Evolutionary conservation across 2,329 filamentous ascomycete genomes (phyloP).

Genomic region (Nemania diffusa): DNA sequence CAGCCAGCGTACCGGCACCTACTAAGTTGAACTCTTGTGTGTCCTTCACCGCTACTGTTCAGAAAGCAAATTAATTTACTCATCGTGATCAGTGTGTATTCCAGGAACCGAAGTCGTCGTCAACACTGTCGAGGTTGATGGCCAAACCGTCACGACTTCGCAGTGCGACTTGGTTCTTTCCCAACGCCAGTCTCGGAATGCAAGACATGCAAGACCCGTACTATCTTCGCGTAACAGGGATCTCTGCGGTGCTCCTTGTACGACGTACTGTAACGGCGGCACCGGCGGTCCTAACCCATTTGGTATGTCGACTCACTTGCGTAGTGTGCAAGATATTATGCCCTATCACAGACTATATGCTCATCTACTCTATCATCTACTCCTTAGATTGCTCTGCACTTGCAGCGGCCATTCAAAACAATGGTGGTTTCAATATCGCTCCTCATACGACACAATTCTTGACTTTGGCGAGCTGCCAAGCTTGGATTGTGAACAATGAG

Average conservation of each 20-base stretch:
- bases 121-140: neutral
- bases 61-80: neutral
- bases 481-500: neutral
- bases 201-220: neutral
- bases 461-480: neutral
- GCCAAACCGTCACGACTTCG: neutral
- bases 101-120: neutral
- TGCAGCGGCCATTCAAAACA: neutral
- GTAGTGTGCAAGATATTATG: neutral
- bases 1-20: neutral
- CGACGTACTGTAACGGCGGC: neutral
- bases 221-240: neutral
- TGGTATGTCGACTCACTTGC: neutral
- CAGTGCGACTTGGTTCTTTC: constrained; percentile 1
- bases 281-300: neutral
- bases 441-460: neutral
- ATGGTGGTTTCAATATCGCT: neutral
- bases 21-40: neutral
- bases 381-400: neutral
- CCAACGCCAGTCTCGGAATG: neutral
- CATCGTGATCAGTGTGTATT: neutral
- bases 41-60: neutral
- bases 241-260: neutral
- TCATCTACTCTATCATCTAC: neutral
- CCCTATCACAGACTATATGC: neutral